Percentiles rank a stretch among this genome's conserved stretches.
Conservation (phyloP, 768 basidiomycete genomes). For the Collybiopsis confluens region DNA sequence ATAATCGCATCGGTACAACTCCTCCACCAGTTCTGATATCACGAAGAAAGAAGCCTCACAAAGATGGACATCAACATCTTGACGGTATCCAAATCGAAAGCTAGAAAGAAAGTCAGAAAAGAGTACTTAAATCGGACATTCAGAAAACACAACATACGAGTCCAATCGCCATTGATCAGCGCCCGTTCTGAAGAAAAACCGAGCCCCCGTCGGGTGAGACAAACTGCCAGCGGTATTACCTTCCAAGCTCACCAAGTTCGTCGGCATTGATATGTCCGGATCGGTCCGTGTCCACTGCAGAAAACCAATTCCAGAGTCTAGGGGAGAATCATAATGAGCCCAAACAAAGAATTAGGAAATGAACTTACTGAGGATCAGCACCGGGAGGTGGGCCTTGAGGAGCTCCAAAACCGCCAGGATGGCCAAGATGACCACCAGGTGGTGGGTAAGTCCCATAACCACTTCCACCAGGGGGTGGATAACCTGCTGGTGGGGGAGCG, state of each 20-base stretch:
- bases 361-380: slow-evolving; percentile 69
- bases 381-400: slow-evolving; percentile 50
- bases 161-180: slow-evolving; percentile 66
- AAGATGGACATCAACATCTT: slow-evolving; percentile 83
- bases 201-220: too few relatives aligned
- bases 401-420: slow-evolving; percentile 30
- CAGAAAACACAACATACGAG: slow-evolving; percentile 54
- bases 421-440: slow-evolving; percentile 18
- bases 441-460: slow-evolving; percentile 22
- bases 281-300: slow-evolving; percentile 62
- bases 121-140: not conserved
- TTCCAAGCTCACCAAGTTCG: slow-evolving; percentile 69
- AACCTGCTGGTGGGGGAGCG: slow-evolving; percentile 23
- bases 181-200: slow-evolving; percentile 40
- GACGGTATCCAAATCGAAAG: slow-evolving; percentile 83
- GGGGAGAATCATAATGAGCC: slow-evolving; percentile 3
- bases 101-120: slow-evolving; percentile 27
- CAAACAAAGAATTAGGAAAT: too few relatives aligned
- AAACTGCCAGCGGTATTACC: not conserved
- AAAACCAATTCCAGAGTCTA: slow-evolving; percentile 76
- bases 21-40: not conserved
- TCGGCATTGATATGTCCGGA: slow-evolving; percentile 60
- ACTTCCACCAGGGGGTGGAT: slow-evolving; percentile 22
- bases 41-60: slow-evolving; percentile 34
- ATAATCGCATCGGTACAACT: not conserved